A percentile compares a stretch with the other conserved stretches of the same genome.
Evolutionary conservation across 140 eudicot genomes (phyloP).

Genomic region (Ambrosia hybrid): DNA sequence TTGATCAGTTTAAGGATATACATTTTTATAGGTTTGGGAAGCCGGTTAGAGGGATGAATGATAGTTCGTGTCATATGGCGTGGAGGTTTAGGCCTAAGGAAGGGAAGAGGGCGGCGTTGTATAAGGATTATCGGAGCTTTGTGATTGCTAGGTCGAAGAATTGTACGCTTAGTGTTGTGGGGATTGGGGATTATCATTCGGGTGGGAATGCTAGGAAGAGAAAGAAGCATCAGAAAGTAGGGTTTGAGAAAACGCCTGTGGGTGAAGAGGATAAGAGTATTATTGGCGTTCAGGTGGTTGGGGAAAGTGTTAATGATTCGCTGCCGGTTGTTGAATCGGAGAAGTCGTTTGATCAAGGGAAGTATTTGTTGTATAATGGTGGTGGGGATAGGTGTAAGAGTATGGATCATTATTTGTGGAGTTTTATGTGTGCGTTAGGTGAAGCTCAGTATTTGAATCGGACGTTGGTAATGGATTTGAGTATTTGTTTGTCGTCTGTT

Average conservation of each 20-base stretch:
- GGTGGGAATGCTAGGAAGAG: slow-evolving; percentile 92
- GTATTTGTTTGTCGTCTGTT: slow-evolving; percentile 69
- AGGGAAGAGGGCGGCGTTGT: slow-evolving; percentile 68
- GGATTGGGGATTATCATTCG: slow-evolving; percentile 85
- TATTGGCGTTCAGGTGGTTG: slow-evolving; percentile 53
- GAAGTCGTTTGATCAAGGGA: slow-evolving; percentile 58
- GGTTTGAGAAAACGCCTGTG: slow-evolving; percentile 54
- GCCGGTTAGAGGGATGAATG: slow-evolving; percentile 69
- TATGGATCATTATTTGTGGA: slow-evolving; percentile 92
- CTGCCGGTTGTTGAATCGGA: slow-evolving; percentile 82
- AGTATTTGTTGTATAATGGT: slow-evolving; percentile 68
- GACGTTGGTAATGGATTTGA: slow-evolving; percentile 81
- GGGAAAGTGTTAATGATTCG: slow-evolving; percentile 68
- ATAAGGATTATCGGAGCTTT: slow-evolving; percentile 84
- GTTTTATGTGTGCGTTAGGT: slow-evolving; percentile 91
- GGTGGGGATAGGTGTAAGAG: slow-evolving; percentile 95
- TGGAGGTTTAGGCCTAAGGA: slow-evolving; percentile 96
- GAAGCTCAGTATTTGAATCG: slow-evolving; percentile 92
- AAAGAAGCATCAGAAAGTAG: slow-evolving; percentile 55
- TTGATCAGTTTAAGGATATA: slow-evolving; percentile 75
- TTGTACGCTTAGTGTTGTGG: slow-evolving; percentile 62
- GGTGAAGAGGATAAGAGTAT: slow-evolving; percentile 30
- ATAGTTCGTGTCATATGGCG: slow-evolving; percentile 88
- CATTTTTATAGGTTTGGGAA: slow-evolving; percentile 89
- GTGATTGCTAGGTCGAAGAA: slow-evolving; percentile 53